Base-by-base conservation (phyloP, 257 asterid species). In the Solanum paucissectum region DNA sequence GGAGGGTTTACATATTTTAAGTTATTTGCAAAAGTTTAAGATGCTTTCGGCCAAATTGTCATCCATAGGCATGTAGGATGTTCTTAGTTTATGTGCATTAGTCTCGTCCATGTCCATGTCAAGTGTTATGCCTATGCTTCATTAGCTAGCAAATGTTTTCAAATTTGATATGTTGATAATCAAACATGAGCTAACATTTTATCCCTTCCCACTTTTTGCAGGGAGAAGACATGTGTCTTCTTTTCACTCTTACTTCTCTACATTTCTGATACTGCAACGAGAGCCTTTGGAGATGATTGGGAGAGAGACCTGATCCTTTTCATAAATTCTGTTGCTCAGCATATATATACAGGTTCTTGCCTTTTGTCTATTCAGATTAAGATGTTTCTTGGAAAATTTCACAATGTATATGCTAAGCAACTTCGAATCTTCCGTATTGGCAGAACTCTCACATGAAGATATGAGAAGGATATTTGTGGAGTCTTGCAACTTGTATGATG, bases 151-250 rank as follows among this genome's bases (percentile, higher is more conserved):
- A 42, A 77, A 77, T 77, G 84, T 8, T 44, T 23, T 77, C 62
- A 42, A 77, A 77, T 77, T 14, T 77, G 84, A 77, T 33, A 71
- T 71, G 42, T 86, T 42, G 52, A 42, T 13, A 68, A 9, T n/a
- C 52, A 86, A 25, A 40, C 71, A 83, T 18, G 66, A 86, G 74
- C 90, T 85, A 38, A 58, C 52, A 14, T 82, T 33, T 88, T 84
- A 74, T 71, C 42, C 52, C n/a, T 77, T 42, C 62, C 79, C 88
- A 58, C 72, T 76, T 83, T 93, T 73, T 85, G 87, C 92, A 97
- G 99, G 94, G 99, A 96, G 92, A 93, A 92, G 93, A 94, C 87
- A 27, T 92, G 93, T 23, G 95, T 91, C 46, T 89, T 97, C 86
- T 90, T 95, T 89, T 93, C 99, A 18, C 87, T 94, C 62, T 23